Evolutionary conservation across 805 yeast species (phyloP).

Genomic region (Clavispora asparagi): DNA sequence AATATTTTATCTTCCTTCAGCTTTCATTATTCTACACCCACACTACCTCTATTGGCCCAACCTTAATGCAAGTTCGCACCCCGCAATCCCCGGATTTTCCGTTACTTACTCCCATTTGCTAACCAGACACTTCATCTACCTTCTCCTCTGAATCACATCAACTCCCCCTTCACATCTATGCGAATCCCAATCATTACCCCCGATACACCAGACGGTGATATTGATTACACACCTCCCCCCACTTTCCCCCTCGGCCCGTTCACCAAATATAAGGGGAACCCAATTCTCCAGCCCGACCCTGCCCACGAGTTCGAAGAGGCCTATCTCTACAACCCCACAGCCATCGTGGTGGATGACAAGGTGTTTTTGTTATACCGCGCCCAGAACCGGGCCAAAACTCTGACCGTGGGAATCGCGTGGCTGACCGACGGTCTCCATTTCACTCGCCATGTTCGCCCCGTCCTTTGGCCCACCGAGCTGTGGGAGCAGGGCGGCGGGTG

Average conservation of each 20-base stretch:
- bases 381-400: conserved; percentile 28
- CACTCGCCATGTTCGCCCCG: conserved; percentile 24
- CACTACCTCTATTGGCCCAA: too few relatives aligned
- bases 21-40: too few relatives aligned
- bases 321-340: conserved; percentile 38
- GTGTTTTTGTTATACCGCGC: conserved; percentile 37
- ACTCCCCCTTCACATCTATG: background rate
- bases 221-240: conserved; percentile 27
- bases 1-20: too few relatives aligned
- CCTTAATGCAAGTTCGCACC: too few relatives aligned
- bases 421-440: conserved; percentile 34
- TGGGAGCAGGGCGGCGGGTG: conserved; percentile 40
- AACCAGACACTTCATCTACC: too few relatives aligned
- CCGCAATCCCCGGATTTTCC: too few relatives aligned
- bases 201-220: conserved; percentile 26
- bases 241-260: conserved; percentile 41
- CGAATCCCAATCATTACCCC: conserved; percentile 21
- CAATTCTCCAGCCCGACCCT: conserved; percentile 36
- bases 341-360: conserved; percentile 34
- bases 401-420: conserved; percentile 39
- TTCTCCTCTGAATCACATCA: too few relatives aligned
- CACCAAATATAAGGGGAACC: conserved; percentile 29
- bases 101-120: too few relatives aligned
- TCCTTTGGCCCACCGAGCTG: conserved; percentile 30
- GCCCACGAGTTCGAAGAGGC: conserved; percentile 33